A percentile compares a stretch with the other conserved stretches of the same genome.
Evolutionary conservation across 805 yeast genomes (phyloP).

Genomic region (Candida yuanshanica): DNA sequence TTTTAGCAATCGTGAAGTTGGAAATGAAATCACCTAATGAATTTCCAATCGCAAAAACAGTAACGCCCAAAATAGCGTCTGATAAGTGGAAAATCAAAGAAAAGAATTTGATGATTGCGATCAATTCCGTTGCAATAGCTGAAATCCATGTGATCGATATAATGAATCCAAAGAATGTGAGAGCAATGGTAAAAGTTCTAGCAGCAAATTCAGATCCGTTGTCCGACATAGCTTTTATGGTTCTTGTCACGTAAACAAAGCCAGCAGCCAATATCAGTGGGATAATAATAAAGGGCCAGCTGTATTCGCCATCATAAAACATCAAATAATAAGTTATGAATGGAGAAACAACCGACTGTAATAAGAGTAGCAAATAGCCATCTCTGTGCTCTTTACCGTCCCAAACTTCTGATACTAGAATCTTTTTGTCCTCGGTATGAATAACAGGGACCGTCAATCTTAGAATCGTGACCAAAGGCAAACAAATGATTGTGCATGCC

Average conservation of each 20-base stretch:
- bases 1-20: conserved; percentile 70
- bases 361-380: conserved; percentile 18
- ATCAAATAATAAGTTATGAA: conserved; percentile 12
- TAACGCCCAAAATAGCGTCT: conserved; percentile 80
- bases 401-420: conserved; percentile 18
- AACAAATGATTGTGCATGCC: conserved; percentile 25
- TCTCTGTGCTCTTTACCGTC: conserved; percentile 7
- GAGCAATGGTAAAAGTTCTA: conserved; percentile 1
- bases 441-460: conserved; percentile 32
- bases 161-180: conserved; percentile 54
- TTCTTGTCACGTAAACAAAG: not conserved
- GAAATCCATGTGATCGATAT: conserved; percentile 72
- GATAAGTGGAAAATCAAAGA: conserved; percentile 57
- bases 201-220: not conserved
- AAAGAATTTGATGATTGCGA: conserved; percentile 56
- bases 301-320: conserved; percentile 9
- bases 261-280: conserved; percentile 2
- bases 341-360: conserved; percentile 30
- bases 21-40: conserved; percentile 88
- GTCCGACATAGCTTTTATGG: conserved; percentile 3
- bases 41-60: conserved; percentile 90
- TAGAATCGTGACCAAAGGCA: conserved; percentile 30
- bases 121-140: conserved; percentile 37
- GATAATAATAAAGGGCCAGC: conserved; percentile 1
- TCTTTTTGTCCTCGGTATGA: conserved; percentile 21